A percentile compares a stretch with the other conserved stretches of the same genome.
Evolutionary conservation across 2,329 filamentous ascomycete genomes (phyloP).

Genomic region (Diaporthe sp.): DNA sequence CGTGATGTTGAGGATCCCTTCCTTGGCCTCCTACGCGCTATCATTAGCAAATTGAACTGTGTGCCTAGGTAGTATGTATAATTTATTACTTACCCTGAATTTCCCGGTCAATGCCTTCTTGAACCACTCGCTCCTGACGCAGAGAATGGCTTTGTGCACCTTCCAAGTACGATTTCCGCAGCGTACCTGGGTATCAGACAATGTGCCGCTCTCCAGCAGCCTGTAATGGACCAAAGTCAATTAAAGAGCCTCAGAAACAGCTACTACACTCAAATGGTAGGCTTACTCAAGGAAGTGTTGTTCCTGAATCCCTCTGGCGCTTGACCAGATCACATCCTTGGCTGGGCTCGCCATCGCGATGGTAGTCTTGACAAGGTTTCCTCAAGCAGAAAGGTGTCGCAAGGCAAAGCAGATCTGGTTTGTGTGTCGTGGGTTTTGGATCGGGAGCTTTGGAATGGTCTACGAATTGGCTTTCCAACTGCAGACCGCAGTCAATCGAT

Average conservation of each 20-base stretch:
- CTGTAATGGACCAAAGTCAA: not conserved
- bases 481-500: too few species aligned
- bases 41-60: not conserved
- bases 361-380: not conserved
- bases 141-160: slow-evolving; percentile 5
- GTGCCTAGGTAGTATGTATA: fast-evolving
- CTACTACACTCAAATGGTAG: too few species aligned
- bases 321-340: not conserved
- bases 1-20: not conserved
- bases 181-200: not conserved
- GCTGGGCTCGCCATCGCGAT: not conserved
- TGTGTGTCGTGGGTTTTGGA: too few species aligned
- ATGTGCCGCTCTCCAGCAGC: not conserved
- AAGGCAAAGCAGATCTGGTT: too few species aligned
- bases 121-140: slow-evolving; percentile 21
- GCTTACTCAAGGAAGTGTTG: not conserved
- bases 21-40: not conserved
- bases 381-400: not conserved
- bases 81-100: not conserved
- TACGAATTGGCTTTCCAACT: too few species aligned
- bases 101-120: not conserved
- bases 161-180: slow-evolving; percentile 8
- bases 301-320: not conserved
- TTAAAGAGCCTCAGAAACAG: too few species aligned
- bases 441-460: too few species aligned